Evolutionary conservation across 1,284 basidiomycete species (phyloP), one percentile per base, ranked within the genome.

Genomic region (Cryptococcus amylolentus): DNA sequence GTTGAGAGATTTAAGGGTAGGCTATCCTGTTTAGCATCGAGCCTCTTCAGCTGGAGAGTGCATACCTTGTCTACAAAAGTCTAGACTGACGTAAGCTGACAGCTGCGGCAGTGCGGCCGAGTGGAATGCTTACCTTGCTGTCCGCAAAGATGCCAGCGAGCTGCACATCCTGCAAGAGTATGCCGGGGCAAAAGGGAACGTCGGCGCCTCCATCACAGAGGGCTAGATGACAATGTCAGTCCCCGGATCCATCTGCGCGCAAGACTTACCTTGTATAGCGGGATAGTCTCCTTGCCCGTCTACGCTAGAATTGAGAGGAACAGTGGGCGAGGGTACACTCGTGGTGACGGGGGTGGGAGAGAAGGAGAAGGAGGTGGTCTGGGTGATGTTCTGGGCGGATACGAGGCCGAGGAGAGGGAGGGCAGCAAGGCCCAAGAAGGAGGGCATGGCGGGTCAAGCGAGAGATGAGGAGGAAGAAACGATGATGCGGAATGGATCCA

Each of bases 111-210:
- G 12, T 4, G 47, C 40, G 16, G 40, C 20, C n/a, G 7, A 18
- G 23, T 1, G 7, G 27, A 5, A n/a, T 16, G 54, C 63, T 14
- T 0, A 88, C 91, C 78, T 96, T 96, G 52, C 86, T 86, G 75
- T 97, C 93, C 0, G 80, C 68, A 72, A 84, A 97, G 37, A 90
- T 78, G 28, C 82, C 72, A 0, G 91, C 86, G 45, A 95, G 66
- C 76, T 93, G 88, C 55, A 95, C 86, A 1, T 89, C 87, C 82
- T 93, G 90, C 35, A 94, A 79, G 6, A 93, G 70, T 48, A 80
- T 59, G 26, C 89, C 89, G 1, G 89, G 82, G 73, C 91, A 93
- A 77, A 88, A 93, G 37, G 91, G 88, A 52, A 87, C 78, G 58
- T 88, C 88, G 6, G 42, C 51, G 9, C 70, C 74, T 27, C 56